phyloP scores from a whole-genome alignment of 257 asterid genomes.

The Coffea eugenioides region DNA sequence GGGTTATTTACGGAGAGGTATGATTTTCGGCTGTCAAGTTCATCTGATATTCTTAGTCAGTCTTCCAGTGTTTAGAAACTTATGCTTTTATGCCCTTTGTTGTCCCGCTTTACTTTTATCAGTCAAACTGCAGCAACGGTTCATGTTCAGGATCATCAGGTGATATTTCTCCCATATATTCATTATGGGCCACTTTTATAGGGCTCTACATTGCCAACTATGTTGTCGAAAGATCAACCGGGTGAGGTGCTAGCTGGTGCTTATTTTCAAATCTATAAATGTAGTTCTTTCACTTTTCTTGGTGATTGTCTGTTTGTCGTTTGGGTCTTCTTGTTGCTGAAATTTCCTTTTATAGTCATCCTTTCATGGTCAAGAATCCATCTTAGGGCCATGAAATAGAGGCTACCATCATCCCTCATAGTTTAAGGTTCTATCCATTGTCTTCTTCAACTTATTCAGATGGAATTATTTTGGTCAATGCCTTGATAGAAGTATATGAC shows the following conservation, averaged over 20 bases:
- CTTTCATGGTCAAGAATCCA: not conserved
- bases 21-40: slow-evolving; percentile 13
- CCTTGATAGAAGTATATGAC: not conserved
- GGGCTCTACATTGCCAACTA: slow-evolving; percentile 99
- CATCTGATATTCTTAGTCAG: slow-evolving; percentile 8
- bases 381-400: not conserved
- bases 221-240: slow-evolving; percentile 96
- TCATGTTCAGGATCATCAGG: slow-evolving; percentile 79
- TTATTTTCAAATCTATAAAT: not conserved
- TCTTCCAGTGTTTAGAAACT: slow-evolving; percentile 15
- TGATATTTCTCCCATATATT: slow-evolving; percentile 95
- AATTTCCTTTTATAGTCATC: not conserved
- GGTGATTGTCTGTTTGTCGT: not conserved
- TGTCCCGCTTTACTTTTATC: slow-evolving; percentile 34
- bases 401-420: not conserved
- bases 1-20: slow-evolving; percentile 99
- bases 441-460: not conserved
- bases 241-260: slow-evolving; percentile 54
- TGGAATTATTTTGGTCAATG: not conserved
- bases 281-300: not conserved
- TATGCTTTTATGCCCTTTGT: slow-evolving; percentile 22
- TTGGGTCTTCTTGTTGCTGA: not conserved
- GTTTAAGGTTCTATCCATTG: not conserved
- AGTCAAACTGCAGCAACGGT: slow-evolving; percentile 75
- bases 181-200: slow-evolving; percentile 97